A percentile compares a stretch with the other conserved stretches of the same genome.
Evolutionary conservation across 352 stramenopile genomes (phyloP).

Genomic region (Pythium guiyangense): DNA sequence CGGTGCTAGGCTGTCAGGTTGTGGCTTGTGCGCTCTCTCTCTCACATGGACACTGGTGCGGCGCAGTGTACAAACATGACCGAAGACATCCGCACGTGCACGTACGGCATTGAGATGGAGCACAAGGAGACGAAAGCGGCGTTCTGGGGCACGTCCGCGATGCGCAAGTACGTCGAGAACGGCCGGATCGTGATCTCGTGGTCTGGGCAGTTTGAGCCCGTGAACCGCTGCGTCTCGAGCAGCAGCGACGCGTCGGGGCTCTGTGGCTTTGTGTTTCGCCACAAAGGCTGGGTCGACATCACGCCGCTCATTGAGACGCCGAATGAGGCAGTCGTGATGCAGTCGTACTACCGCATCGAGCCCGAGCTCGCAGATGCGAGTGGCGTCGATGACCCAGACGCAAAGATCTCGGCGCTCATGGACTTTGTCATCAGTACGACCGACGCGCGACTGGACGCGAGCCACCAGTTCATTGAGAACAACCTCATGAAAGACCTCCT

Average conservation of each 20-base stretch:
- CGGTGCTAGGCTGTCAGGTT: neutral
- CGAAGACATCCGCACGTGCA: slow-evolving; percentile 12
- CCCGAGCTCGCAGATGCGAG: slow-evolving; percentile 4
- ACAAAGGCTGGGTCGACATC: slow-evolving; percentile 14
- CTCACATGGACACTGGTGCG: neutral
- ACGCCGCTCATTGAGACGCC: slow-evolving; percentile 5
- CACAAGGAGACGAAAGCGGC: slow-evolving; percentile 12
- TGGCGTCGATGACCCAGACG: slow-evolving; percentile 1
- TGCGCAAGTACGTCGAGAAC: slow-evolving; percentile 17
- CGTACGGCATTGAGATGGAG: slow-evolving; percentile 13
- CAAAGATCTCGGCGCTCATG: slow-evolving; percentile 13
- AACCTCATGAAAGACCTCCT: slow-evolving; percentile 6
- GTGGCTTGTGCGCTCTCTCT: neutral
- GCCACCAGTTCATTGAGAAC: slow-evolving; percentile 16
- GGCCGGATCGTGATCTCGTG: slow-evolving; percentile 12
- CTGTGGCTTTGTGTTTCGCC: slow-evolving; percentile 8
- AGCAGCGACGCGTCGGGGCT: neutral
- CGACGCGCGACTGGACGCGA: slow-evolving; percentile 9
- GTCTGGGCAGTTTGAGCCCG: slow-evolving; percentile 5
- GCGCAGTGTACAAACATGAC: slow-evolving; percentile 15
- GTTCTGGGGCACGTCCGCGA: slow-evolving; percentile 11
- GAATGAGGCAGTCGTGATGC: slow-evolving; percentile 11
- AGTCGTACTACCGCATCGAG: slow-evolving; percentile 14
- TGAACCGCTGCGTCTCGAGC: neutral
- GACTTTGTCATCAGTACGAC: slow-evolving; percentile 15